Base-by-base conservation (phyloP, 202 grass and related monocot species). In the Elaeis oleifera region DNA sequence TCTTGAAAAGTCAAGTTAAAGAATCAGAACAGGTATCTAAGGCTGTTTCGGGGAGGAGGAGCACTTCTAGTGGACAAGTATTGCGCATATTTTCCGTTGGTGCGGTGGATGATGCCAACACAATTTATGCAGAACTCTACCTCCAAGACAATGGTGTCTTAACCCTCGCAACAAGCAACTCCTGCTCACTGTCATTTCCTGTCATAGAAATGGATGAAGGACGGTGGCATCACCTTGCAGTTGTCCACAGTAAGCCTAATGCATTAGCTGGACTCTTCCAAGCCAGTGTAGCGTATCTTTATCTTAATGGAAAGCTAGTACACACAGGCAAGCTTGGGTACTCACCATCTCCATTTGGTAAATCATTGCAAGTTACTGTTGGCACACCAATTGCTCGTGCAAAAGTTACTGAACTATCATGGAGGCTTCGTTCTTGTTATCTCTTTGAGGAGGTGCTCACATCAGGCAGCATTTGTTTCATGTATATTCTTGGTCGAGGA, bases 281-380 rank as follows among this genome's bases (percentile, higher is more conserved):
- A 85, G 78, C 88, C 58, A 99, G 94, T 58, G 80, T 99, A 60
- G 94, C 94, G 53, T 85, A 90, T 64, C 76, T 99, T 36, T 99
- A 94, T 82, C 61, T 99, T 77, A 85, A 99, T 65, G 94, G 94
- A 73, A 99, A 99, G 70, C 79, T 99, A 62, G 80, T 78, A 50
- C 94, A 99, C 67, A 99, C 94, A 7, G 94, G 94, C 62, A 99
- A 94, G 73, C 86, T 99, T 83, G 94, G 94, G 16, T 99, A 99
- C 31, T 88, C 94, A 1, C 88, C 80, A 28, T 92, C 88, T 70
- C 88, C 78, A 1, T 78, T 84, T 64, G 94, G 88, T 59, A 99
- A 94, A 81, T 99, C 94, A 19, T 77, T 99, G 71, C 94, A 99
- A 78, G 94, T 99, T 76, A 99, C 94, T 67, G 77, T 99, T 67